phyloP scores from a whole-genome alignment of 345 rosid species.

The Euphorbia lathyris region DNA sequence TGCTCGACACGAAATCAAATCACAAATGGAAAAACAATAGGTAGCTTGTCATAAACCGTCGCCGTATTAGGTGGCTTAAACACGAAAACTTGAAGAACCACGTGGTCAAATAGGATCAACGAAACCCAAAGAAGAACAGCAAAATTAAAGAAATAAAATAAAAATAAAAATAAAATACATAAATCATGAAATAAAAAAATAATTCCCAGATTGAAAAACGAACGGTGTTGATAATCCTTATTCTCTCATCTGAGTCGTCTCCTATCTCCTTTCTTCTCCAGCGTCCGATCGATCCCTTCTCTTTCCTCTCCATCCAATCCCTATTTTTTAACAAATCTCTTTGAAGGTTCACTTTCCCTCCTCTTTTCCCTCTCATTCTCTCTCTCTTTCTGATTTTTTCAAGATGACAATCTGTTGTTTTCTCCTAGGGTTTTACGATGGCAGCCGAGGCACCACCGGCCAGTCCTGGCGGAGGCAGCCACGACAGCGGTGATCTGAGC shows the following conservation, averaged over 20 bases:
- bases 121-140: background rate
- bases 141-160: too few relatives aligned
- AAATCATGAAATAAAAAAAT: background rate
- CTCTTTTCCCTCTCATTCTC: background rate
- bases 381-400: conserved; percentile 1
- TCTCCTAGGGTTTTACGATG: conserved; percentile 36
- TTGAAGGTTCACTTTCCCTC: conserved; percentile 12
- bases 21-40: too few relatives aligned
- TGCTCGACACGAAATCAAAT: too few relatives aligned
- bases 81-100: background rate
- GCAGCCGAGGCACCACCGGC: conserved; percentile 52
- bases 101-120: conserved; percentile 16
- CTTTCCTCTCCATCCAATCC: conserved; percentile 45
- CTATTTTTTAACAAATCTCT: conserved; percentile 42
- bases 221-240: conserved; percentile 70
- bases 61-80: background rate
- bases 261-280: conserved; percentile 64
- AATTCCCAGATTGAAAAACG: conserved; percentile 29
- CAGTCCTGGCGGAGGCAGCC: conserved; percentile 74
- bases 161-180: conserved; percentile 2
- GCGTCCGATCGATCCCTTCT: conserved; percentile 92
- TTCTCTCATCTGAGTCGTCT: conserved; percentile 56
- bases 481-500: conserved; percentile 89
- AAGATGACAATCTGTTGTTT: background rate
- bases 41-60: too few relatives aligned